phyloP scores from a whole-genome alignment of 208 protist genomes.

The Crithidia expoeki region DNA sequence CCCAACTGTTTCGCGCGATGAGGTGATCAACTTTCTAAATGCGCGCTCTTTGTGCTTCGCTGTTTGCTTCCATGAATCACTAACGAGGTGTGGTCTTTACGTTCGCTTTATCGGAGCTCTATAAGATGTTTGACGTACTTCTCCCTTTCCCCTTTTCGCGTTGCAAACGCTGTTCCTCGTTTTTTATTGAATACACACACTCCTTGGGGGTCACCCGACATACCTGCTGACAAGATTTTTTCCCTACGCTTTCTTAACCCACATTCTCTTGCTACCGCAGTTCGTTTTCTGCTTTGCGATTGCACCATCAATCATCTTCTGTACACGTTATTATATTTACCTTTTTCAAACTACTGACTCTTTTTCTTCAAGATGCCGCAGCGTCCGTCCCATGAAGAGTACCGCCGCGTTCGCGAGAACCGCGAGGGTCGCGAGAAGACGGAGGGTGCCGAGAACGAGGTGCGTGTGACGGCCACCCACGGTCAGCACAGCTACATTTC shows the following conservation, averaged over 20 bases:
- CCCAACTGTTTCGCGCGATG: no score
- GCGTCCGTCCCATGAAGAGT: constrained; percentile 73
- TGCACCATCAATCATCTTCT: background rate
- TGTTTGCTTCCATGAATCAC: no score
- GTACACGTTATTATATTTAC: constrained; percentile 1
- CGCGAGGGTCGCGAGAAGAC: constrained; percentile 61
- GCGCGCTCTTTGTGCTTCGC: no score
- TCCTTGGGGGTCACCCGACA: no score
- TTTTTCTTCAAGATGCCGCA: constrained; percentile 39
- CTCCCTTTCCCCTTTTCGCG: constrained; percentile 2
- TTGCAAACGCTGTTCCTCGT: background rate
- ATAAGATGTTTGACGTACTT: no score
- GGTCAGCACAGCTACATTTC: constrained; percentile 89
- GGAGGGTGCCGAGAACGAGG: constrained; percentile 84
- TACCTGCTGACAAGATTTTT: no score
- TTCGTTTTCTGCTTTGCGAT: background rate
- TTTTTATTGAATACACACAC: no score
- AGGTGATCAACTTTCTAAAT: no score
- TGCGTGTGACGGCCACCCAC: constrained; percentile 81
- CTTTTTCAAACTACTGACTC: background rate
- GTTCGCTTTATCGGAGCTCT: no score
- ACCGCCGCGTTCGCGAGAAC: constrained; percentile 64
- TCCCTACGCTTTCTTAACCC: no score
- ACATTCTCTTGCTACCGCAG: background rate
- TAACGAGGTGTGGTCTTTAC: no score